A percentile compares a stretch with the other conserved stretches of the same genome.
These are phyloP conservation scores for Tilletiaria anomala DNA, from an alignment of 1,284 basidiomycete species.

Conservation along the genomic window DNA sequence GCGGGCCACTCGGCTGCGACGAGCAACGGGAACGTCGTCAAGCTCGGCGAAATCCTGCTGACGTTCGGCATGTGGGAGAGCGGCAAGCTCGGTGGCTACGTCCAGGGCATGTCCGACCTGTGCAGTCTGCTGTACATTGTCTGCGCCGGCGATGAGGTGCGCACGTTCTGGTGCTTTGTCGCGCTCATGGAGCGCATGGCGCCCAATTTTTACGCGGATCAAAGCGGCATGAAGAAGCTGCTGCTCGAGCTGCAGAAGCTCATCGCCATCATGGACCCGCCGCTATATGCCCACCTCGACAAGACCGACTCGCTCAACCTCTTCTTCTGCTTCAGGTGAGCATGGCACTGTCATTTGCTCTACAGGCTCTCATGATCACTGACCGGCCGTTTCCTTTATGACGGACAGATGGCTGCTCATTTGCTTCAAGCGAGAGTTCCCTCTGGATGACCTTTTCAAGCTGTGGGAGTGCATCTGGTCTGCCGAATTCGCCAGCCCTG, in stretches of 20 bases:
- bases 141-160: slow-evolving; percentile 69
- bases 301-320: slow-evolving; percentile 79
- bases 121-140: slow-evolving; percentile 86
- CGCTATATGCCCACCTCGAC: slow-evolving; percentile 50
- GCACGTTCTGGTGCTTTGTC: slow-evolving; percentile 91
- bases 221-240: slow-evolving; percentile 93
- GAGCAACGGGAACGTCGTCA: slow-evolving; percentile 70
- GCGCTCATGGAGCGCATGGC: slow-evolving; percentile 90
- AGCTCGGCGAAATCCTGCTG: slow-evolving; percentile 63
- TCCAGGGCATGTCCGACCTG: slow-evolving; percentile 94
- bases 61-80: slow-evolving; percentile 51
- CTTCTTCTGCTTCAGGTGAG: slow-evolving; percentile 96
- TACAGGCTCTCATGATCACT: not conserved
- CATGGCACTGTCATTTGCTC: slow-evolving; percentile 21
- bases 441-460: slow-evolving; percentile 69
- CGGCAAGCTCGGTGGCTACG: slow-evolving; percentile 46
- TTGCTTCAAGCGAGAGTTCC: slow-evolving; percentile 86
- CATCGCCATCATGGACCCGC: slow-evolving; percentile 82
- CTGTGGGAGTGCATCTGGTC: slow-evolving; percentile 60
- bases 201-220: slow-evolving; percentile 85
- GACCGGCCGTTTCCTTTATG: not conserved
- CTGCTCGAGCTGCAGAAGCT: slow-evolving; percentile 75
- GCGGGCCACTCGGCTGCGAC: slow-evolving; percentile 11
- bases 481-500: slow-evolving; percentile 10
- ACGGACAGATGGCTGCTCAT: slow-evolving; percentile 4